Base-by-base conservation (phyloP, 768 basidiomycete genomes). In the Hygrocybe coccinea region DNA sequence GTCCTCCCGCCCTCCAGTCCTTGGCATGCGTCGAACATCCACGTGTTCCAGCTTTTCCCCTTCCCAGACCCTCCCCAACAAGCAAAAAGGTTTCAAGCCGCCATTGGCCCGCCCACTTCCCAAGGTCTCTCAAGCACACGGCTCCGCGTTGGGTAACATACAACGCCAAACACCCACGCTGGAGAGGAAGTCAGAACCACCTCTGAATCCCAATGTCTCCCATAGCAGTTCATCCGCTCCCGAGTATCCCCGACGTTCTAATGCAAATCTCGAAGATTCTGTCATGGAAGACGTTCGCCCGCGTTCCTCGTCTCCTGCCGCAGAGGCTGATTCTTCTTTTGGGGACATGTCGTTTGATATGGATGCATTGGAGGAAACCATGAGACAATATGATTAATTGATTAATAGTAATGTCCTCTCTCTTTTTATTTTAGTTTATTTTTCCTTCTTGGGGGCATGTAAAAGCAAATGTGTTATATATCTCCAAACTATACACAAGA, bases 1-100 rank as follows among this genome's bases (percentile, higher is more conserved):
- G 37, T 61, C 65, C 5, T 57, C 62, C 6, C 67, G 68, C 10
- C 72, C 70, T 0, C 74, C 72, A 5, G 56, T 57, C 19, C 64
- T 76, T 12, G 74, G 75, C 38, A 76, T 76, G 74, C 71, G 73
- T n/a, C 68, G 74, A 14, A 66, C 66, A 1, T 63, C 64, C 50
- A 67, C 68, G 1, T 56, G 59, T 7, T 60, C 69, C 10, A 43
- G 52, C 24, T 10, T 44, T 57, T 3, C 7, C 22, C 17, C 39
- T 24, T 7, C 19, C 43, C 19, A 35, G 38, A 15, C 24, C 15
- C 62, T 75, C 14, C 70, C 72, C 1, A 65, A 60, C 10, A 66
- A 62, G 53, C 73, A 67, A 51, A 74, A 71, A 52, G 63, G 60
- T 5, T 76, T 76, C 65, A 74, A 67, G 44, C 69, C 74, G 6